Evolutionary conservation across 2,329 filamentous ascomycete species (phyloP), one percentile per base, ranked within the genome.

Genomic region (Grosmannia penicillata): DNA sequence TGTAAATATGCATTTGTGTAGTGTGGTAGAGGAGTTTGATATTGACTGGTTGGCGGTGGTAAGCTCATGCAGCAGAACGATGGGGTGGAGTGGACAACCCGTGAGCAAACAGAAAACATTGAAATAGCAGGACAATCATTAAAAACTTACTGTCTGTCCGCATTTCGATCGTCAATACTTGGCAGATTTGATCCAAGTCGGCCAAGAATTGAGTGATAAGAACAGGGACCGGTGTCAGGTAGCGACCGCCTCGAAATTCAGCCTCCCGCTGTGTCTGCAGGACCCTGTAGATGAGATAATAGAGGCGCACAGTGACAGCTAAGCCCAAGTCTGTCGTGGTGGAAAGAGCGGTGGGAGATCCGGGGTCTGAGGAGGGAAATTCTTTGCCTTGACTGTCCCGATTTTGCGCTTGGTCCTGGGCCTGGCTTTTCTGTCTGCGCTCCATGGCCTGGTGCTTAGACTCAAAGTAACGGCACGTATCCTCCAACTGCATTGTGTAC

Each of bases 401-500:
- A 4, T 8, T 5, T 5, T 27, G 10, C 7, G n/a, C 10, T 13
- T 27, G 10, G 26, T 13, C 10, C 24, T 9, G n/a, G 14, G 24
- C 6, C 6, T 10, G 11, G n/a, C 15, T 8, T 23, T 19, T 18
- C 22, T 26, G n/a, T 26, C 15, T 18, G 11, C n/a, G n/a, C 14
- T 23, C 6, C 13, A 10, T 2, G 4, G 23, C 29, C 36, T 38
- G 14, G 18, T 39, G 37, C 2, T 17, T n/a, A 1, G 38, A 17
- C 28, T 49, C 45, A 13, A 48, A 43, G 9, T 44, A 18, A 2
- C 42, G 35, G 26, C 44, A 49, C 4, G 42, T 35, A 15, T 48
- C 43, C 18, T 45, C 43, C 15, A 51, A 28, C 41, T 48, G 39
- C 40, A 43, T 21, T 17, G 47, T 64, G 59, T 66, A 51, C 55